phyloP scores from a whole-genome alignment of 305 asterid species.

The Fraxinus dipetala region DNA sequence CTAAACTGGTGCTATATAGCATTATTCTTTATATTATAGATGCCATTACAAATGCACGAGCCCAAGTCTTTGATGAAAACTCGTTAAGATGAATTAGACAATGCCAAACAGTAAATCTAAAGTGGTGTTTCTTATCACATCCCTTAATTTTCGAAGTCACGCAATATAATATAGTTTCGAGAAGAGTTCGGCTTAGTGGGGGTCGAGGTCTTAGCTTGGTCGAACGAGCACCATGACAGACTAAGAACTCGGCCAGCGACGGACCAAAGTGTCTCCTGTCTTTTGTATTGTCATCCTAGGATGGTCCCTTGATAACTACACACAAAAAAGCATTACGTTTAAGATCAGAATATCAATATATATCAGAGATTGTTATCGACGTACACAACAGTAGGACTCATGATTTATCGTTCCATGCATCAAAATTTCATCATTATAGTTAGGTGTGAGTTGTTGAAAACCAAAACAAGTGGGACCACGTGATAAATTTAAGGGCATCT shows the following conservation, averaged over 20 bases:
- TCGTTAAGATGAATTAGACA: background rate
- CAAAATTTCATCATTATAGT: background rate
- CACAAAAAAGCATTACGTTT: background rate
- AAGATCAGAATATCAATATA: background rate
- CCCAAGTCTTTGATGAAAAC: background rate
- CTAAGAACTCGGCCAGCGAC: background rate
- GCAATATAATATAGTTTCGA: background rate
- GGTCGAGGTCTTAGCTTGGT: background rate
- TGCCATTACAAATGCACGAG: background rate
- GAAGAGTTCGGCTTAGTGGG: background rate
- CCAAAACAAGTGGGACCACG: background rate
- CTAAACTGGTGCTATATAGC: too few relatives aligned
- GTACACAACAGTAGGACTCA: background rate
- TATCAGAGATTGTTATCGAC: background rate
- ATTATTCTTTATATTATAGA: background rate
- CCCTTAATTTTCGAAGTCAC: background rate
- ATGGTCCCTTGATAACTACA: background rate
- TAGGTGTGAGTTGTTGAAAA: background rate
- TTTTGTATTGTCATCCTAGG: background rate
- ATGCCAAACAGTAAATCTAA: background rate
- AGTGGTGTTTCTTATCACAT: background rate
- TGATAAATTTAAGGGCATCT: background rate
- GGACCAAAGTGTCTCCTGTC: background rate
- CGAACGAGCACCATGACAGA: background rate
- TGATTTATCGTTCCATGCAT: background rate